Conservation (phyloP, 1,139 yeast species). For the Yamadazyma diddensiae region DNA sequence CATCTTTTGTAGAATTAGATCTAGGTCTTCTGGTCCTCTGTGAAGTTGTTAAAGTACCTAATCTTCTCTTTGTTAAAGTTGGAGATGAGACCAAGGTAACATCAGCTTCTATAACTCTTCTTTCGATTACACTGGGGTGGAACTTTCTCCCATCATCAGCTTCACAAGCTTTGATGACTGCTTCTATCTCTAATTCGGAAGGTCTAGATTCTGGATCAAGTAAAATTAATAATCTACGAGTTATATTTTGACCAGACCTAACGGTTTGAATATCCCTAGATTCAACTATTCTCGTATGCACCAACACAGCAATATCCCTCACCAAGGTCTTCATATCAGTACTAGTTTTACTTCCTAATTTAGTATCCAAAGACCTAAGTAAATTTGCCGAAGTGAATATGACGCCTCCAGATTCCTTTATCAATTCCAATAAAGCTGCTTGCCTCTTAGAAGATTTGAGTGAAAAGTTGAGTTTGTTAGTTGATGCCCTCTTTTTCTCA, state of each 20-base stretch:
- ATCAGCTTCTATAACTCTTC: conserved; percentile 30
- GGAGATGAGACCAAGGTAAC: conserved; percentile 23
- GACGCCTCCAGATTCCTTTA: conserved; percentile 43
- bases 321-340: conserved; percentile 50
- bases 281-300: conserved; percentile 24
- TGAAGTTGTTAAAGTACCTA: conserved; percentile 2
- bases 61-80: conserved; percentile 9
- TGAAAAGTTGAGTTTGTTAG: conserved; percentile 10
- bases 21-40: background rate
- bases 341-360: conserved; percentile 31
- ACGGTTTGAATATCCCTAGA: conserved; percentile 25
- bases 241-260: conserved; percentile 29
- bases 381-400: conserved; percentile 34
- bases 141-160: conserved; percentile 18
- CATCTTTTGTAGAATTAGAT: background rate
- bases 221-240: conserved; percentile 34
- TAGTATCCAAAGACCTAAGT: conserved; percentile 33
- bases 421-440: conserved; percentile 28
- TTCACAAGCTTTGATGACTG: conserved; percentile 23
- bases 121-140: conserved; percentile 3
- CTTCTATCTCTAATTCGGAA: conserved; percentile 24
- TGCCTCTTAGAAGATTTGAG: conserved; percentile 33
- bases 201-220: conserved; percentile 29
- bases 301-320: conserved; percentile 37
- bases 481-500: background rate